phyloP scores from a whole-genome alignment of 108 stramenopile species.

The Cyclotella kingstonii region DNA sequence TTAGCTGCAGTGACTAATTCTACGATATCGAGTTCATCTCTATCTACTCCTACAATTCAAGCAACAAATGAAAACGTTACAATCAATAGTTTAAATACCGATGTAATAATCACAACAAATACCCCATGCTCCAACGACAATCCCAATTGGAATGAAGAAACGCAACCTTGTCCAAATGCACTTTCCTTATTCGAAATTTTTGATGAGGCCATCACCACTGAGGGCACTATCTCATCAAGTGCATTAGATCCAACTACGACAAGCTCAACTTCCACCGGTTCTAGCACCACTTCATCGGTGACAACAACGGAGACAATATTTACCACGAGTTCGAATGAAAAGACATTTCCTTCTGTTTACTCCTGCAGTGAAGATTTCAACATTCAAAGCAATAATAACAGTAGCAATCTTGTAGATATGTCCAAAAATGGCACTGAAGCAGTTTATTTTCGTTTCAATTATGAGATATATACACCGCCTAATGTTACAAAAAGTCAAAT shows the following conservation, averaged over 20 bases:
- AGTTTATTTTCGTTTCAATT: slow-evolving; percentile 4
- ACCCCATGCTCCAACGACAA: slow-evolving; percentile 13
- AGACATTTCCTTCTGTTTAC: not conserved
- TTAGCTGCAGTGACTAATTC: too few species aligned
- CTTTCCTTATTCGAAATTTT: not conserved
- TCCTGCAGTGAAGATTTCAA: not conserved
- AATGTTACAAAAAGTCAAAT: not conserved
- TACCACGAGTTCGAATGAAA: not conserved
- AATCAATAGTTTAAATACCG: not conserved
- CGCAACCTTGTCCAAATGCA: slow-evolving; percentile 8
- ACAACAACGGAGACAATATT: not conserved
- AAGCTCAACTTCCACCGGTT: not conserved
- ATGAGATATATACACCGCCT: slow-evolving; percentile 13
- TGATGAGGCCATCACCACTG: not conserved
- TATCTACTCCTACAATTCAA: not conserved
- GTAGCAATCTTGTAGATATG: not conserved
- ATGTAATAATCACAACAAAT: not conserved
- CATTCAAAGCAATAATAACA: not conserved
- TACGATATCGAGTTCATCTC: not conserved
- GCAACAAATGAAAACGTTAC: not conserved
- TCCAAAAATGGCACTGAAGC: not conserved
- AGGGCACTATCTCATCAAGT: too few species aligned
- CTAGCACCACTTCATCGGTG: not conserved
- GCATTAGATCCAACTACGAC: too few species aligned
- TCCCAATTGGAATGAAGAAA: slow-evolving; percentile 1